Base-by-base conservation (phyloP, 768 basidiomycete genomes). In the Pleurotus salmoneostramineus region DNA sequence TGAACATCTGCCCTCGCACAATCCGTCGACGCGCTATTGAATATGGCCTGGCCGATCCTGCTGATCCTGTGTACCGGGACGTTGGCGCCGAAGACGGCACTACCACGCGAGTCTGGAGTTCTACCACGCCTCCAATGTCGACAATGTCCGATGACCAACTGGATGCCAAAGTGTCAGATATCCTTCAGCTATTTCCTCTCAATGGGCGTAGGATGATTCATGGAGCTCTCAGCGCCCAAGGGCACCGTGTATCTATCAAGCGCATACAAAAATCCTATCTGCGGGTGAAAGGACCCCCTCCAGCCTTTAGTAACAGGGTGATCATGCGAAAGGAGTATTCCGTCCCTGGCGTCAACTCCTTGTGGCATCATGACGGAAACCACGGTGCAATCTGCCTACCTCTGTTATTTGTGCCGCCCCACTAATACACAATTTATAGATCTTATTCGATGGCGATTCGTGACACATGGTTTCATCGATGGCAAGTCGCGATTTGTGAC, bases 341-440 rank as follows among this genome's bases (percentile, higher is more conserved):
- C 2, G 75, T 76, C 4, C 61, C 69, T 4, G 72, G 72, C 0
- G 65, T 64, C 3, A 75, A 77, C 58, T 69, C 73, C 2, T 65
- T 78, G 1, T 72, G 68, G 69, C 74, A 77, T 56, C 69, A 71
- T 58, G 74, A 76, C 56, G 73, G 72, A 0, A 68, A 75, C 44
- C 74, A 73, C 60, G 69, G 72, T 69, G n/a, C n/a, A n/a, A 56
- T 12, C 35, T 56, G 56, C 47, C 61, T 11, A 43, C 49, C 46
- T 73, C 35, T 32, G 33, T 50, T 49, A 45, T 32, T 14, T 50
- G 6, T 14, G 60, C 5, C 52, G 2, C 69, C 60, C 57, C 65
- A 67, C 72, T 35, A 66, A 11, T 62, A 59, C 17, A 6, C 6
- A 6, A 6, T 6, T 14, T 6, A 40, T 31, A 66, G 65, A 64